These are phyloP conservation scores for Acanthamoeba triangularis DNA, from an alignment of 208 protist species.

Conservation along the genomic window DNA sequence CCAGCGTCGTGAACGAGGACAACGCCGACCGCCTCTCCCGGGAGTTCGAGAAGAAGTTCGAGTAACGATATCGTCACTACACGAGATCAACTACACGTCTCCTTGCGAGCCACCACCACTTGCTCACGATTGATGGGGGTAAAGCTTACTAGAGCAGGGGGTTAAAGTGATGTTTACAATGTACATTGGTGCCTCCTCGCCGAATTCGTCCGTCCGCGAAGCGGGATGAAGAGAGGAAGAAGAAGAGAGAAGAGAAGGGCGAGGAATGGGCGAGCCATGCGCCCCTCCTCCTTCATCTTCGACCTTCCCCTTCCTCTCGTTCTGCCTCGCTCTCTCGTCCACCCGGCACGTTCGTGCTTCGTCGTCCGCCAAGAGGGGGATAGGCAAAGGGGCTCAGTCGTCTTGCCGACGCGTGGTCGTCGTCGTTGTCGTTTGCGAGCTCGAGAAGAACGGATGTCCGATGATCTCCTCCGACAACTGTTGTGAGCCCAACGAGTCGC, in stretches of 20 bases:
- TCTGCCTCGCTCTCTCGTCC: not conserved
- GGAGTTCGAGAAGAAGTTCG: slow-evolving; percentile 64
- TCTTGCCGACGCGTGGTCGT: not conserved
- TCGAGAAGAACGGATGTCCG: not conserved
- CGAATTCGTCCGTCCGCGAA: not conserved
- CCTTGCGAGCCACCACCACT: too few relatives aligned
- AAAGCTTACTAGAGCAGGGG: too few relatives aligned
- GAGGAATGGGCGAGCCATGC: not conserved
- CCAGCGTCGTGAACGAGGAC: slow-evolving; percentile 53
- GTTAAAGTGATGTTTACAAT: not conserved
- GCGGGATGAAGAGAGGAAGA: not conserved
- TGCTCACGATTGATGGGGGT: too few relatives aligned
- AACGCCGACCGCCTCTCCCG: not conserved
- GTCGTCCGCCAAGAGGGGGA: not conserved
- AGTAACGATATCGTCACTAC: not conserved
- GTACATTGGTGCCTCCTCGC: not conserved
- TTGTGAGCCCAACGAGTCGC: not conserved
- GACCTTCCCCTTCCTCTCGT: not conserved
- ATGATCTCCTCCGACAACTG: slow-evolving; percentile 29
- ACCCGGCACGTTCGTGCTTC: not conserved
- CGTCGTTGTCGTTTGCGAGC: not conserved
- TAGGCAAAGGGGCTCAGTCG: not conserved
- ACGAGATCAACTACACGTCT: too few relatives aligned
- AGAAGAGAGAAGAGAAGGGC: not conserved
- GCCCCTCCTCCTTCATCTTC: too few relatives aligned